Evolutionary conservation across 2,329 filamentous ascomycete genomes (phyloP).

Genomic region (Pseudocercospora fuligena): DNA sequence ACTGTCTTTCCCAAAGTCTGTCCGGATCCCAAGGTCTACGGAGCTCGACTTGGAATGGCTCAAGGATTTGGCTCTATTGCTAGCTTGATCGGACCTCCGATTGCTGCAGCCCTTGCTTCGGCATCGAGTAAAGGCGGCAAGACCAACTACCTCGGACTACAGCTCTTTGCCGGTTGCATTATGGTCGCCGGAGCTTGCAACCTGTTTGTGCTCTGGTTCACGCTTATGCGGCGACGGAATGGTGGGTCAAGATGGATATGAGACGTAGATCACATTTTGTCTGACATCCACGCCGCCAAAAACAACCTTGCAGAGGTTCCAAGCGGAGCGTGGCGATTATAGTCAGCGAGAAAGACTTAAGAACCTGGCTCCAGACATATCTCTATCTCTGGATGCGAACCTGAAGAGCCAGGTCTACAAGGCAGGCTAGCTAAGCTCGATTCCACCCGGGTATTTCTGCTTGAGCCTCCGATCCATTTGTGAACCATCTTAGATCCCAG

Average conservation of each 20-base stretch:
- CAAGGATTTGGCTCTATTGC: conserved; percentile 51
- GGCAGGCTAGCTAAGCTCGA: too few relatives aligned
- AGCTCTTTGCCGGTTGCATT: conserved; percentile 38
- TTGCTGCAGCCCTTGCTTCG: conserved; percentile 49
- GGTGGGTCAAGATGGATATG: conserved; percentile 21
- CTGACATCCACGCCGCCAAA: neutral
- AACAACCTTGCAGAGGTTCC: too few relatives aligned
- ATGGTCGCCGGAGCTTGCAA: conserved; percentile 36
- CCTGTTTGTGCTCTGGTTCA: conserved; percentile 33
- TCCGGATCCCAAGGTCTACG: conserved; percentile 52
- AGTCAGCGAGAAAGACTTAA: too few relatives aligned
- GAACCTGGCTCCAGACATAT: too few relatives aligned
- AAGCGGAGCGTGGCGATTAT: too few relatives aligned
- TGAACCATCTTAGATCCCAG: too few relatives aligned
- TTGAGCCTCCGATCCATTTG: too few relatives aligned
- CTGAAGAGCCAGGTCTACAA: too few relatives aligned
- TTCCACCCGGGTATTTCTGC: too few relatives aligned
- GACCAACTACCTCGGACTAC: conserved; percentile 36
- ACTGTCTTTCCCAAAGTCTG: conserved; percentile 51
- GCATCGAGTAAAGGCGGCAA: conserved; percentile 25
- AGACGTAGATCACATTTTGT: neutral
- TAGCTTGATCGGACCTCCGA: conserved; percentile 51
- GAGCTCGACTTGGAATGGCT: conserved; percentile 54
- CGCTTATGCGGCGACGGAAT: conserved; percentile 34
- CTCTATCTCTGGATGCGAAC: too few relatives aligned